phyloP scores from a whole-genome alignment of 495 filamentous ascomycete genomes.

The Corynascus novoguineensis region DNA sequence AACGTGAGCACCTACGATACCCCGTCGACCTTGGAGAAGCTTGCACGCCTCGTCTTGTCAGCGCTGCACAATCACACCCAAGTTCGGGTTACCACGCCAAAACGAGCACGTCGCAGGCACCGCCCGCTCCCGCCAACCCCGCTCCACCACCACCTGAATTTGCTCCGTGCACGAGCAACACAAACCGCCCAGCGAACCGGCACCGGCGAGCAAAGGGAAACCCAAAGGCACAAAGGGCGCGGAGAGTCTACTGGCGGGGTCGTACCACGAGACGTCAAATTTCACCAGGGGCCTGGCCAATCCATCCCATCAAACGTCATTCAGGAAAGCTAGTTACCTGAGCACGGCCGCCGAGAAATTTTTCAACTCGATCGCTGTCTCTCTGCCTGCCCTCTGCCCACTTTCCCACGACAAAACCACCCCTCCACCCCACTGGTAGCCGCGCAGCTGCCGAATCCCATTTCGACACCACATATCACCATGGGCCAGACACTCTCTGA shows the following conservation, averaged over 20 bases:
- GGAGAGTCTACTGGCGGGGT: constrained; percentile 11
- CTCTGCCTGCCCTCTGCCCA: constrained; percentile 15
- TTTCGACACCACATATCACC: constrained; percentile 26
- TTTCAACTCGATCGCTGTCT: constrained; percentile 4
- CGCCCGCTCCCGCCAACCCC: constrained; percentile 16
- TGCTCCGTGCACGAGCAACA: constrained; percentile 23
- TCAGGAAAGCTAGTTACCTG: too few relatives aligned
- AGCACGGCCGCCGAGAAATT: constrained; percentile 19
- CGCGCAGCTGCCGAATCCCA: constrained; percentile 22
- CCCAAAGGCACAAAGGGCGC: constrained; percentile 4
- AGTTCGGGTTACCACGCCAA: constrained; percentile 15
- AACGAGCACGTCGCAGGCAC: constrained; percentile 9
- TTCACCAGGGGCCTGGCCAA: constrained; percentile 1
- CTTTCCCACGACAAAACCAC: constrained; percentile 18
- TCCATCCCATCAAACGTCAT: constrained; percentile 15
- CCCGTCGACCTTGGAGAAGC: background rate
- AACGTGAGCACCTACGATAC: background rate
- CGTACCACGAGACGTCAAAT: background rate
- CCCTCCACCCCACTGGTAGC: constrained; percentile 24
- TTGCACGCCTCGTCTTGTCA: constrained; percentile 8
- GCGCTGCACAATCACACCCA: constrained; percentile 18
- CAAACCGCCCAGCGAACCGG: constrained; percentile 14
- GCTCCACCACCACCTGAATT: constrained; percentile 26
- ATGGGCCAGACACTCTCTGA: constrained; percentile 99
- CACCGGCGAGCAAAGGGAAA: constrained; percentile 15